Conservation (phyloP, 495 filamentous ascomycete species). For the Darksidea phi region DNA sequence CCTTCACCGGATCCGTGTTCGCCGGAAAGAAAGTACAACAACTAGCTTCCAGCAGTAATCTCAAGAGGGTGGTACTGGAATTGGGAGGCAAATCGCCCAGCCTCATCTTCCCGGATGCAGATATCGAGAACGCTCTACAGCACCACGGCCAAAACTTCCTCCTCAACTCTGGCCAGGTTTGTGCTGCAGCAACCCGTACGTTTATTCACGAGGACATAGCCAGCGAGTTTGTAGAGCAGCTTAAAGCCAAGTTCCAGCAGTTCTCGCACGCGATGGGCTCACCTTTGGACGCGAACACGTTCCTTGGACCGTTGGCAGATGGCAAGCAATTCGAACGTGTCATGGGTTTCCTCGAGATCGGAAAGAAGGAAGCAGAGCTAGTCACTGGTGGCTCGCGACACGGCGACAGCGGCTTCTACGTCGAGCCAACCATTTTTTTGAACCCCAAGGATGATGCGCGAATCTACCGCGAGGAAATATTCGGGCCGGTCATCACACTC, state of each 20-base stretch:
- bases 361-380: slow-evolving; percentile 37
- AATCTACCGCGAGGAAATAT: slow-evolving; percentile 54
- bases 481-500: slow-evolving; percentile 53
- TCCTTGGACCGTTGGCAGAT: slow-evolving; percentile 42
- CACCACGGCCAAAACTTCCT: slow-evolving; percentile 35
- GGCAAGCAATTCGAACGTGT: slow-evolving; percentile 43
- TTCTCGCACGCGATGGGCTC: slow-evolving; percentile 35
- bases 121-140: slow-evolving; percentile 40
- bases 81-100: slow-evolving; percentile 44
- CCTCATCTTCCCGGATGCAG: slow-evolving; percentile 43
- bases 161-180: slow-evolving; percentile 35
- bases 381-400: slow-evolving; percentile 36
- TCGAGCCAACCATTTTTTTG: slow-evolving; percentile 52
- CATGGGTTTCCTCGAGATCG: slow-evolving; percentile 38
- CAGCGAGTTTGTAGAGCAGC: slow-evolving; percentile 37
- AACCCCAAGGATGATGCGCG: slow-evolving; percentile 47
- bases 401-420: slow-evolving; percentile 46
- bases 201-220: slow-evolving; percentile 42
- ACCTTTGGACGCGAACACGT: slow-evolving; percentile 33
- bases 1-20: slow-evolving; percentile 40
- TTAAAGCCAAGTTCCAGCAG: slow-evolving; percentile 40
- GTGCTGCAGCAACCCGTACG: slow-evolving; percentile 35
- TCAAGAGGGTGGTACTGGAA: slow-evolving; percentile 44
- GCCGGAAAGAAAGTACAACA: slow-evolving; percentile 41
- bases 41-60: slow-evolving; percentile 40